Evolutionary conservation across 495 filamentous ascomycete species (phyloP), one percentile per base, ranked within the genome.

Genomic region (Haplographium delicatum): DNA sequence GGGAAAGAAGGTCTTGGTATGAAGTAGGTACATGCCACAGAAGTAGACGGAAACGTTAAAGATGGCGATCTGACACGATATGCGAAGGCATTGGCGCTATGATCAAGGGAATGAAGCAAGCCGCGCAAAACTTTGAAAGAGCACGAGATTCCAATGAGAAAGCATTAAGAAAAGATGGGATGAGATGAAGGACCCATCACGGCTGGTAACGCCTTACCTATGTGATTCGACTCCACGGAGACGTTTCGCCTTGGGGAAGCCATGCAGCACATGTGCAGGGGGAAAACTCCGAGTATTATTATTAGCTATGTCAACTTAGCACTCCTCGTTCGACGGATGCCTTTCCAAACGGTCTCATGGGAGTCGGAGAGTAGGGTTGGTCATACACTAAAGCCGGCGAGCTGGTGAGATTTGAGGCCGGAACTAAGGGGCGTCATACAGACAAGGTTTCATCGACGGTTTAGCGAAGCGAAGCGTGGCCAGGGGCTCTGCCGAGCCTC

Each of bases 321-420:
- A 8, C 24, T 37, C n/a, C 15, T 38, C 23, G 16, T 46, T 53
- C 15, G 53, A 18, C 39, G 37, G 44, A 45, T 16, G 11, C 48
- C 18, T 52, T 44, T 15, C 41, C 52, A 49, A 50, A 55, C 47
- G 40, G 53, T 60, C 57, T 60, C 57, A 60, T 51, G 48, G 28
- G 7, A 50, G 57, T 60, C 49, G 35, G 53, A 57, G 57, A 46
- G 30, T 55, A 19, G 11, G 34, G 25, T 19, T 25, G 11, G 22
- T 57, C 42, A 22, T 16, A 57, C 54, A 47, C 47, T 26, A 10
- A n/a, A 24, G 15, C 43, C 42, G 18, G 42, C 48, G 46, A 16
- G 30, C 44, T 35, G 44, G 37, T 18, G 44, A 34, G 39, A 46
- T 37, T 38, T 51, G 51, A 41, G 28, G 53, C 44, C 43, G 37